Percentiles rank a stretch among this genome's conserved stretches.
Conservation (phyloP, 192 early-diverging fungal genomes). For the Gaertneriomyces sp. region DNA sequence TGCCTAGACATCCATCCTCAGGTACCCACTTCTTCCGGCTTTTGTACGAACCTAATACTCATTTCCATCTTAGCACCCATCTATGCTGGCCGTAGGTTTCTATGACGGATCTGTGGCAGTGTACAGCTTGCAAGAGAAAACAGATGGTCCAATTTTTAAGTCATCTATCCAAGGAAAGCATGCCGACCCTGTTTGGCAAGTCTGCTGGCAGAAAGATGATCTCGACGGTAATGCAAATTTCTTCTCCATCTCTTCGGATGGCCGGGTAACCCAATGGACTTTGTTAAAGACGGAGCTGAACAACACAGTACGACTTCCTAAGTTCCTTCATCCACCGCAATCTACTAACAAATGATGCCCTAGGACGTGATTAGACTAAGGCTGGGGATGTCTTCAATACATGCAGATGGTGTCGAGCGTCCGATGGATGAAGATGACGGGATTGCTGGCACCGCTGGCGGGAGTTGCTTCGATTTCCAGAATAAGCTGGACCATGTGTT, state of each 20-base stretch:
- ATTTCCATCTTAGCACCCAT: slow-evolving; percentile 45
- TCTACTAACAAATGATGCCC: neutral
- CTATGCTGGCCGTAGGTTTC: slow-evolving; percentile 58
- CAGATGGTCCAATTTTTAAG: slow-evolving; percentile 48
- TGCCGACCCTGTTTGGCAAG: slow-evolving; percentile 65
- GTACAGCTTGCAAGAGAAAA: slow-evolving; percentile 57
- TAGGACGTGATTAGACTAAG: slow-evolving; percentile 34
- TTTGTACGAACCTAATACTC: neutral
- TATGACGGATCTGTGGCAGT: slow-evolving; percentile 60
- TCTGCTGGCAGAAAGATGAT: slow-evolving; percentile 65
- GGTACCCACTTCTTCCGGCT: slow-evolving; percentile 18
- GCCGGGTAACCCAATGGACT: slow-evolving; percentile 59
- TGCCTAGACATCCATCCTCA: slow-evolving; percentile 58
- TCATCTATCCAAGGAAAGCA: slow-evolving; percentile 45
- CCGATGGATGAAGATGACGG: slow-evolving; percentile 39
- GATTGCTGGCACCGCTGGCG: slow-evolving; percentile 50
- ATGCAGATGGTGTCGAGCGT: neutral
- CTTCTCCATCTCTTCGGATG: slow-evolving; percentile 60
- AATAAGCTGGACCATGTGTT: slow-evolving; percentile 55
- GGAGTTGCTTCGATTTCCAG: slow-evolving; percentile 64
- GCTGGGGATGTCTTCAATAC: slow-evolving; percentile 9
- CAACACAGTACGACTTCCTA: slow-evolving; percentile 37
- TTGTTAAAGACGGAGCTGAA: slow-evolving; percentile 57
- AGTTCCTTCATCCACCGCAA: too few relatives aligned
- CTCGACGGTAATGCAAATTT: slow-evolving; percentile 62